Percentiles rank a stretch among this genome's conserved stretches.
These are phyloP conservation scores for Fusarium begoniae DNA, from an alignment of 2,329 filamentous ascomycete genomes.

Conservation along the genomic window DNA sequence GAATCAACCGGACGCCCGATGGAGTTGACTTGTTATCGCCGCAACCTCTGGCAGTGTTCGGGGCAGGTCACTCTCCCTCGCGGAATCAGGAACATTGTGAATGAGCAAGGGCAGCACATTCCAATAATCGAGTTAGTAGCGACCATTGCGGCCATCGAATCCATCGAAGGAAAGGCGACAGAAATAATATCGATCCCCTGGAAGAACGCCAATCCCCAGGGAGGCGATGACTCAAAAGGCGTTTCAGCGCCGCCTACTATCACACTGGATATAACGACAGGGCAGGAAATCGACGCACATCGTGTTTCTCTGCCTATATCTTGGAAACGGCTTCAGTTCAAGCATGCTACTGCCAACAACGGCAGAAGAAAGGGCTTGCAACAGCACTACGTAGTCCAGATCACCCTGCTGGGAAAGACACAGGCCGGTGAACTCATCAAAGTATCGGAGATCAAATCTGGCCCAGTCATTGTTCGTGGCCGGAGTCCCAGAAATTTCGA, in stretches of 20 bases:
- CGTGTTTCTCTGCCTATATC: conserved; percentile 84
- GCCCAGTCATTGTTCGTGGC: conserved; percentile 93
- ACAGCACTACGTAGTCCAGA: conserved; percentile 91
- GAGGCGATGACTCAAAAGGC: conserved; percentile 60
- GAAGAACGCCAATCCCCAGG: conserved; percentile 77
- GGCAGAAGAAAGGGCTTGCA: conserved; percentile 92
- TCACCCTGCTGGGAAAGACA: conserved; percentile 84
- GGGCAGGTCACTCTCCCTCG: conserved; percentile 84
- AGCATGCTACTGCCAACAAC: conserved; percentile 96
- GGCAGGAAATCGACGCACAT: conserved; percentile 79
- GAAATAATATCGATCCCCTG: conserved; percentile 97
- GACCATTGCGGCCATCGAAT: conserved; percentile 86
- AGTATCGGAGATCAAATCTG: conserved; percentile 87
- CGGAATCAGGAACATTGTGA: conserved; percentile 72
- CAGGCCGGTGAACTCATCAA: conserved; percentile 71
- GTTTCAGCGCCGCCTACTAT: conserved; percentile 63
- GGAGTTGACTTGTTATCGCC: conserved; percentile 93
- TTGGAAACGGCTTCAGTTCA: conserved; percentile 95
- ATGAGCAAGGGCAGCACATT: conserved; percentile 80
- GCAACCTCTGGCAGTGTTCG: conserved; percentile 95
- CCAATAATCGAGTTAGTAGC: conserved; percentile 82
- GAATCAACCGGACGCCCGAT: conserved; percentile 66
- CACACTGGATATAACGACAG: conserved; percentile 63
- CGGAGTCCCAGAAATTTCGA: conserved; percentile 95
- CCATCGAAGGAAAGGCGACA: conserved; percentile 88